Conservation (phyloP, 225 moss, liverwort and hornwort genomes). For the Polytrichum commune region DNA sequence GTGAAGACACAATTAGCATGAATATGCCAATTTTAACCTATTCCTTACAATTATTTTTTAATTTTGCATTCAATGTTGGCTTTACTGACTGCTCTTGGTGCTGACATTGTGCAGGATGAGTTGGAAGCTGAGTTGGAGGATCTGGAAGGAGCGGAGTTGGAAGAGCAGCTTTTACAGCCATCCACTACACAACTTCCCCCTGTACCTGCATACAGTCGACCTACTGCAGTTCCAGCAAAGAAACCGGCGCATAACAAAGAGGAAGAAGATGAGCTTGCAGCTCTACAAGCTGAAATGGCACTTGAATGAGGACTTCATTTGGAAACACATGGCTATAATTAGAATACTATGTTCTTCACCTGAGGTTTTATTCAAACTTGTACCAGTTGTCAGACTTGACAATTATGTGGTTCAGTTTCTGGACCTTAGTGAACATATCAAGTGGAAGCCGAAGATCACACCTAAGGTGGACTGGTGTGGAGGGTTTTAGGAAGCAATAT, state of each 20-base stretch:
- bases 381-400: conserved; percentile 44
- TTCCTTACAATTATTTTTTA: too few species aligned
- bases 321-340: conserved; percentile 4
- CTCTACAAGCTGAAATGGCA: conserved; percentile 65
- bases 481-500: conserved; percentile 11
- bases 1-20: too few species aligned
- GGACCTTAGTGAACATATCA: conserved; percentile 30
- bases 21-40: too few species aligned
- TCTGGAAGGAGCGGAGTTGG: conserved; percentile 92
- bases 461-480: conserved; percentile 13
- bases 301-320: conserved; percentile 31
- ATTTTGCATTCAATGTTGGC: background rate
- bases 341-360: conserved; percentile 30
- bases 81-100: background rate
- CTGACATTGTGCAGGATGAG: conserved; percentile 68
- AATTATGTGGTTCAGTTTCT: conserved; percentile 29
- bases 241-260: conserved; percentile 61
- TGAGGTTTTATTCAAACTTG: conserved; percentile 42
- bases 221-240: conserved; percentile 67
- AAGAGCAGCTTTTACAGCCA: conserved; percentile 80
- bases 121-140: conserved; percentile 96
- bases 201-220: conserved; percentile 59
- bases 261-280: conserved; percentile 63
- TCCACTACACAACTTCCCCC: conserved; percentile 74
- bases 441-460: conserved; percentile 29